Percentiles rank a stretch among this genome's conserved stretches.
Evolutionary conservation across 2,329 filamentous ascomycete genomes (phyloP).

Genomic region (Neofusicoccum parvum): DNA sequence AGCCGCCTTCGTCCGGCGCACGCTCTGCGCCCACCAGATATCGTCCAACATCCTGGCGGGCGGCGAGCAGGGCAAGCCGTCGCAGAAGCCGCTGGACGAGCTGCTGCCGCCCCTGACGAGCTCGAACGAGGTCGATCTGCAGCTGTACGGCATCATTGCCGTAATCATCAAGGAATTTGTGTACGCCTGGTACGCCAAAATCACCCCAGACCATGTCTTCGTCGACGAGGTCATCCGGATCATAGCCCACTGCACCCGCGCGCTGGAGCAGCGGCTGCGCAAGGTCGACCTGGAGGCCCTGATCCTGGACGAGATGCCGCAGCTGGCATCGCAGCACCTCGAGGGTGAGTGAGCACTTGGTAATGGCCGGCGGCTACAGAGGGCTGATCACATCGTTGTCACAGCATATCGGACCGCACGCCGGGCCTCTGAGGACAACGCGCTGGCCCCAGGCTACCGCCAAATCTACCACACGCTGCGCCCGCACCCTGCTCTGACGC

Average conservation of each 20-base stretch:
- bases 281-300: slow-evolving; percentile 81
- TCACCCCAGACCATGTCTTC: slow-evolving; percentile 87
- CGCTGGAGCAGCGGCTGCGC: slow-evolving; percentile 81
- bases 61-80: slow-evolving; percentile 59
- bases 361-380: slow-evolving; percentile 29
- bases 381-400: slow-evolving; percentile 11
- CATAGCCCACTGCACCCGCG: slow-evolving; percentile 87
- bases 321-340: slow-evolving; percentile 77
- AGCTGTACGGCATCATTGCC: slow-evolving; percentile 90
- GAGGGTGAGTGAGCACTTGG: slow-evolving; percentile 59
- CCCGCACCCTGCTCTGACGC: slow-evolving; percentile 78
- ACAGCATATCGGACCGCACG: slow-evolving; percentile 74
- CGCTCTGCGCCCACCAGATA: slow-evolving; percentile 71
- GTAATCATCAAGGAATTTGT: slow-evolving; percentile 90
- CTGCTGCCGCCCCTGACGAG: slow-evolving; percentile 89
- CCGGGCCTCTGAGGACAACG: slow-evolving; percentile 58
- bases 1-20: slow-evolving; percentile 75
- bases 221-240: slow-evolving; percentile 86
- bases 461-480: slow-evolving; percentile 81
- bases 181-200: slow-evolving; percentile 88
- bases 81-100: slow-evolving; percentile 71
- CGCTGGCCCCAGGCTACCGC: slow-evolving; percentile 64
- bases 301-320: slow-evolving; percentile 84
- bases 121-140: slow-evolving; percentile 88
- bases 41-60: slow-evolving; percentile 44